phyloP scores from a whole-genome alignment of 306 rosid genomes.

The Pachyrhizus erosus region DNA sequence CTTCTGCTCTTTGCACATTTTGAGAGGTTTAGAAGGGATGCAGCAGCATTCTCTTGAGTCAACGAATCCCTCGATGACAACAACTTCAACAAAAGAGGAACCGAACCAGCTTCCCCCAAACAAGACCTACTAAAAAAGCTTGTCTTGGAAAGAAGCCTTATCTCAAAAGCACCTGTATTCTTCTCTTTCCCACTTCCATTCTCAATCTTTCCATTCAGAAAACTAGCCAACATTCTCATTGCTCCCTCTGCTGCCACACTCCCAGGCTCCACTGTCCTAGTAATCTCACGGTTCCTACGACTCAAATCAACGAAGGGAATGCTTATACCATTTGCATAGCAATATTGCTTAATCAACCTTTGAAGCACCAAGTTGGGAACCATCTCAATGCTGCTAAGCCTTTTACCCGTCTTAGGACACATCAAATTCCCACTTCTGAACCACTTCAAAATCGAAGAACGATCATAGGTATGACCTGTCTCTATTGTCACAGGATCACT shows the following conservation, averaged over 20 bases:
- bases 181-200: constrained; percentile 46
- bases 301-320: constrained; percentile 48
- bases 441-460: constrained; percentile 86
- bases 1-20: constrained; percentile 61
- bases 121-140: constrained; percentile 76
- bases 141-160: constrained; percentile 73
- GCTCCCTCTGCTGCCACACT: constrained; percentile 64
- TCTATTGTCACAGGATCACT: constrained; percentile 78
- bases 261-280: constrained; percentile 43
- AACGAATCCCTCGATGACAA: constrained; percentile 46
- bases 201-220: constrained; percentile 46
- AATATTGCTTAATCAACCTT: constrained; percentile 63
- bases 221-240: constrained; percentile 54
- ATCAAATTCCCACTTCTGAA: constrained; percentile 60
- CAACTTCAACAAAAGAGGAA: constrained; percentile 59
- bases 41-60: constrained; percentile 75
- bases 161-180: constrained; percentile 67
- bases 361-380: constrained; percentile 69
- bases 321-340: constrained; percentile 50
- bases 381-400: constrained; percentile 56
- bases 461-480: constrained; percentile 91
- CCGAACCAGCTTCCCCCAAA: constrained; percentile 68
- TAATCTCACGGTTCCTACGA: constrained; percentile 48
- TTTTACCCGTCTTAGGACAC: constrained; percentile 85
- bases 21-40: constrained; percentile 76